Evolutionary conservation across 1,139 yeast species (phyloP).

Genomic region (Yamadazyma dendronema): DNA sequence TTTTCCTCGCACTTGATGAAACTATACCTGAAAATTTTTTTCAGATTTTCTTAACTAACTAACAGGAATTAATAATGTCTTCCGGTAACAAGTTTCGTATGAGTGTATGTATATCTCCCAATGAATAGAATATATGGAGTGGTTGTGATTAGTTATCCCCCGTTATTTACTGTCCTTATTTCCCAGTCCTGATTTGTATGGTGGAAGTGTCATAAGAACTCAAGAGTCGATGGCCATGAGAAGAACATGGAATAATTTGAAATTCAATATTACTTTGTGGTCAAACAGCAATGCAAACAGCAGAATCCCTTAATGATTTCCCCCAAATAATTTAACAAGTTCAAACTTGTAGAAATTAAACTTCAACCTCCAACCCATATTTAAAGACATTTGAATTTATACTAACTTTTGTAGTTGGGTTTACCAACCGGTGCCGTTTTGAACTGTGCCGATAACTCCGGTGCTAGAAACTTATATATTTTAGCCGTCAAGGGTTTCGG

Average conservation of each 20-base stretch:
- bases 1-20: constrained; percentile 3
- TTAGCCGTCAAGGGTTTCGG: constrained; percentile 99
- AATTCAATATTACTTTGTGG: too few species aligned
- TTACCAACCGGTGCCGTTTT: constrained; percentile 99
- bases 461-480: constrained; percentile 99
- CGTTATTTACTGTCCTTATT: not conserved
- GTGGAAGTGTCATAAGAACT: too few species aligned
- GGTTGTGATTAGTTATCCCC: not conserved
- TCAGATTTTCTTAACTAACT: constrained; percentile 6
- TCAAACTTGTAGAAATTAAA: too few species aligned
- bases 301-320: too few species aligned
- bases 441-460: constrained; percentile 99
- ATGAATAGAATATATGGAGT: not conserved
- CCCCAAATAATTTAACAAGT: too few species aligned
- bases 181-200: too few species aligned
- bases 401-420: constrained; percentile 81
- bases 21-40: constrained; percentile 8
- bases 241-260: too few species aligned
- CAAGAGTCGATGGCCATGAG: too few species aligned
- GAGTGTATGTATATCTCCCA: constrained; percentile 68
- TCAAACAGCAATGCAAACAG: too few species aligned
- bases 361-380: too few species aligned
- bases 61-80: constrained; percentile 33
- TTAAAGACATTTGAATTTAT: too few species aligned
- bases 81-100: constrained; percentile 99